Evolutionary conservation across 2,329 filamentous ascomycete species (phyloP).

Genomic region (Westerdykella aurantiaca): DNA sequence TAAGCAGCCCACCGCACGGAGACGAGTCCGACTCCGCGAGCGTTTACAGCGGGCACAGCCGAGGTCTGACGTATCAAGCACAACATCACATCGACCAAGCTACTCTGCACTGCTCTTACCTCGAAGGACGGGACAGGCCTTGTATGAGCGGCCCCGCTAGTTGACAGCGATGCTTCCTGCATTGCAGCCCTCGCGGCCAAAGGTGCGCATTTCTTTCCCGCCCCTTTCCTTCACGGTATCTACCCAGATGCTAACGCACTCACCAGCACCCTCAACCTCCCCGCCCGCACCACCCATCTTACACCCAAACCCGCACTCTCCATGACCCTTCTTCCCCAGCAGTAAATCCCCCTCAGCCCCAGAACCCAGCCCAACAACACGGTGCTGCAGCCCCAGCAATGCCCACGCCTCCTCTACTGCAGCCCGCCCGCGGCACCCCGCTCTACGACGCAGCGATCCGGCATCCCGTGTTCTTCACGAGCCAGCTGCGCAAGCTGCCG

Average conservation of each 20-base stretch:
- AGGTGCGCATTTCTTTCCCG: slow-evolving; percentile 16
- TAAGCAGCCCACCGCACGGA: background rate
- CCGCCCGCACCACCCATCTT: slow-evolving; percentile 15
- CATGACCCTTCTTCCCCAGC: slow-evolving; percentile 12
- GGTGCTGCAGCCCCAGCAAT: slow-evolving; percentile 38
- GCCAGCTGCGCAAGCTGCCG: slow-evolving; percentile 54
- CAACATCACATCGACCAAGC: no score
- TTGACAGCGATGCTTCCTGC: slow-evolving; percentile 33
- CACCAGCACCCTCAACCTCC: slow-evolving; percentile 19
- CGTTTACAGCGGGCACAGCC: background rate
- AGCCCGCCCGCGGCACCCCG: slow-evolving; percentile 10
- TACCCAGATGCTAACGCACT: slow-evolving; percentile 8
- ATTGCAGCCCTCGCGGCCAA: slow-evolving; percentile 38
- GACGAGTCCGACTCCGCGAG: background rate
- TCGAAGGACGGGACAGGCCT: slow-evolving; percentile 2
- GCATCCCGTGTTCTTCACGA: slow-evolving; percentile 74
- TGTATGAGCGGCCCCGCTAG: slow-evolving; percentile 7
- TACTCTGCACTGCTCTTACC: no score
- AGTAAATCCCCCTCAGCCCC: slow-evolving; percentile 1
- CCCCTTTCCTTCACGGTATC: background rate
- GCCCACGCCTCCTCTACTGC: slow-evolving; percentile 3
- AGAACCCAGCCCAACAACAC: slow-evolving; percentile 41
- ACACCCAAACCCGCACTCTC: slow-evolving; percentile 16
- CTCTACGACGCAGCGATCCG: slow-evolving; percentile 53
- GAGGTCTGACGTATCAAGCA: background rate